These are phyloP conservation scores for Didymella glomerata DNA, from an alignment of 2,329 filamentous ascomycete species.

Conservation along the genomic window DNA sequence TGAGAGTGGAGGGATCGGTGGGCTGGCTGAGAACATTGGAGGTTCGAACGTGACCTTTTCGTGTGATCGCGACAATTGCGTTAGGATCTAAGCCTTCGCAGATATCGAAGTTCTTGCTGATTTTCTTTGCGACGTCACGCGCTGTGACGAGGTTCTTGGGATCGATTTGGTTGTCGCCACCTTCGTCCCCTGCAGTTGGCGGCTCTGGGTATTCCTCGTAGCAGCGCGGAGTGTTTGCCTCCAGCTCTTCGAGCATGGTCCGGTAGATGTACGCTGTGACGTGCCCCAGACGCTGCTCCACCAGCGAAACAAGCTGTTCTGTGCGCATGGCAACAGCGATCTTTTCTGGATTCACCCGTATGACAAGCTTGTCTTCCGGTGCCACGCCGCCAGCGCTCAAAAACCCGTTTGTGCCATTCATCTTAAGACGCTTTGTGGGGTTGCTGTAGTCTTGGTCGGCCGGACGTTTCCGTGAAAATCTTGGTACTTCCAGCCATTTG, in stretches of 20 bases:
- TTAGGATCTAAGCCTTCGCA: slow-evolving; percentile 47
- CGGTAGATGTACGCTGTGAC: slow-evolving; percentile 82
- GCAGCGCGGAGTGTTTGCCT: slow-evolving; percentile 73
- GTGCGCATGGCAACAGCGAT: slow-evolving; percentile 84
- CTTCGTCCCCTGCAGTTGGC: slow-evolving; percentile 33
- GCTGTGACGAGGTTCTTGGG: slow-evolving; percentile 51
- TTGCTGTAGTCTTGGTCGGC: slow-evolving; percentile 30
- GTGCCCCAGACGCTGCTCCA: slow-evolving; percentile 73
- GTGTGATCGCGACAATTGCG: slow-evolving; percentile 35
- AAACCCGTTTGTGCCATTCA: slow-evolving; percentile 36
- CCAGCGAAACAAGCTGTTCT: slow-evolving; percentile 76
- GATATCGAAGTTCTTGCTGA: slow-evolving; percentile 54
- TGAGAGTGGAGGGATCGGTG: slow-evolving; percentile 37
- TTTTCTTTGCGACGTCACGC: slow-evolving; percentile 53
- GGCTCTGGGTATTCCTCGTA: slow-evolving; percentile 61
- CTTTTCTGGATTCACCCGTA: slow-evolving; percentile 86
- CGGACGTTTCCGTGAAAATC: slow-evolving; percentile 33
- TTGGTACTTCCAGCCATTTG: slow-evolving; percentile 46
- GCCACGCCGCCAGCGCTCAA: slow-evolving; percentile 17
- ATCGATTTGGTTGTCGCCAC: slow-evolving; percentile 44
- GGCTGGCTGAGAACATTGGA: slow-evolving; percentile 36
- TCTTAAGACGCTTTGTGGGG: slow-evolving; percentile 45
- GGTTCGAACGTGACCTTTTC: slow-evolving; percentile 33
- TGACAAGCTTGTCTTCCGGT: slow-evolving; percentile 71
- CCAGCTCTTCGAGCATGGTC: slow-evolving; percentile 74